Percentiles rank a stretch among this genome's conserved stretches.
Evolutionary conservation across 2,329 filamentous ascomycete species (phyloP).

Genomic region (Stagonosporopsis chrysanthemi): DNA sequence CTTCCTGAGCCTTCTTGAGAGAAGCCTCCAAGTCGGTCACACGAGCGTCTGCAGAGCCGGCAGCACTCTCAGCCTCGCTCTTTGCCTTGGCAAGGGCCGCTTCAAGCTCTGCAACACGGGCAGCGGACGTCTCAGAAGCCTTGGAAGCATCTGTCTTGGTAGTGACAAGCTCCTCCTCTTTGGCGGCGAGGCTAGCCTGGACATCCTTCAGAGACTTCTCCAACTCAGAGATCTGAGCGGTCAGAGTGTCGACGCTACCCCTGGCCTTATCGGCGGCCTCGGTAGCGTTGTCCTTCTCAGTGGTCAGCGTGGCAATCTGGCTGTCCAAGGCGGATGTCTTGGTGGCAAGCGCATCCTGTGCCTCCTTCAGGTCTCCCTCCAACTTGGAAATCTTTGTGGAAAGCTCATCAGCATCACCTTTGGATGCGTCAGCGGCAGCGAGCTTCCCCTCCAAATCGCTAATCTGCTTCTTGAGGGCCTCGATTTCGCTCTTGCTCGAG

Average conservation of each 20-base stretch:
- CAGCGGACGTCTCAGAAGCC: conserved; percentile 22
- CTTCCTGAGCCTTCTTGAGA: conserved; percentile 25
- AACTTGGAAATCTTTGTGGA: conserved; percentile 37
- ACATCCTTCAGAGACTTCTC: conserved; percentile 26
- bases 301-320: conserved; percentile 26
- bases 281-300: conserved; percentile 32
- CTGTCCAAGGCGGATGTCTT: conserved; percentile 36
- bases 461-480: conserved; percentile 34
- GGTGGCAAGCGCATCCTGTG: conserved; percentile 31
- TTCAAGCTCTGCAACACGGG: conserved; percentile 26
- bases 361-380: conserved; percentile 38
- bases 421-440: conserved; percentile 33
- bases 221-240: conserved; percentile 30
- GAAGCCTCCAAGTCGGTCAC: conserved; percentile 24
- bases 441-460: conserved; percentile 34
- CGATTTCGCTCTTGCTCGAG: conserved; percentile 34
- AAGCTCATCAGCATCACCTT: conserved; percentile 38
- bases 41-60: conserved; percentile 22
- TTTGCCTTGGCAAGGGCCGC: conserved; percentile 15
- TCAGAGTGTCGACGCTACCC: conserved; percentile 31
- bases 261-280: conserved; percentile 37
- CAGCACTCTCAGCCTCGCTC: conserved; percentile 20
- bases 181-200: conserved; percentile 20
- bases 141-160: conserved; percentile 26
- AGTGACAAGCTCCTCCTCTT: conserved; percentile 23